Base-by-base conservation (phyloP, 106 monocot genomes). In the Chionographis japonica region DNA sequence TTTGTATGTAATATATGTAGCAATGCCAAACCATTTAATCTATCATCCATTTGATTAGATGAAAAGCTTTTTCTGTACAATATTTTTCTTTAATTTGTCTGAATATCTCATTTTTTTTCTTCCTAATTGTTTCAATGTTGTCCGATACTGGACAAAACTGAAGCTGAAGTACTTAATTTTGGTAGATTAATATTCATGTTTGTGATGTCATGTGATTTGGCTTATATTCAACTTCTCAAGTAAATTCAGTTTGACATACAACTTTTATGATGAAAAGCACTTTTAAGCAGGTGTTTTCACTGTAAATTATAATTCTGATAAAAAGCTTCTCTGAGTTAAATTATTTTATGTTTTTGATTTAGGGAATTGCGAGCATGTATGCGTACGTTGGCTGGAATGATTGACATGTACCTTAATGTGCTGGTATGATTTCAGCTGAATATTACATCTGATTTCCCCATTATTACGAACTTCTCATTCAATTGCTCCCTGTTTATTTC, bases 321-420 rank as follows among this genome's bases (percentile, higher is more conserved):
- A 0, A 27, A 27, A 27, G 27, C 27, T 27, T 66, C 9, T 50
- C 13, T 66, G 12, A 58, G 8, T 10, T n/a, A 37, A 19, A 51
- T 35, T 43, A 64, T 17, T 46, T 54, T 50, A 57, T 41, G 14
- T 57, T 43, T 63, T 55, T 76, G 19, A 3, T 4, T 37, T 57
- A 97, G 95, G 92, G 86, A 92, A 53, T 65, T 97, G 62, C 66
- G 85, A 57, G 60, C 78, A 41, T 92, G 92, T 76, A 66, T 83
- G 2, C 58, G 89, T 57, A 97, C 92, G 42, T 58, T 97, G 78
- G 89, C 68, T 72, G 97, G 97, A 77, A 92, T 97, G 86, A 27
- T 82, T 77, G 80, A 66, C 16, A 89, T 79, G 74, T 97, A 97
- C 65, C 84, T 92, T 56, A 87, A 89, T 78, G 74, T 97, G 65